Evolutionary conservation across 768 basidiomycete genomes (phyloP), one percentile per base, ranked within the genome.

Genomic region (Paxillus rubicundulus): DNA sequence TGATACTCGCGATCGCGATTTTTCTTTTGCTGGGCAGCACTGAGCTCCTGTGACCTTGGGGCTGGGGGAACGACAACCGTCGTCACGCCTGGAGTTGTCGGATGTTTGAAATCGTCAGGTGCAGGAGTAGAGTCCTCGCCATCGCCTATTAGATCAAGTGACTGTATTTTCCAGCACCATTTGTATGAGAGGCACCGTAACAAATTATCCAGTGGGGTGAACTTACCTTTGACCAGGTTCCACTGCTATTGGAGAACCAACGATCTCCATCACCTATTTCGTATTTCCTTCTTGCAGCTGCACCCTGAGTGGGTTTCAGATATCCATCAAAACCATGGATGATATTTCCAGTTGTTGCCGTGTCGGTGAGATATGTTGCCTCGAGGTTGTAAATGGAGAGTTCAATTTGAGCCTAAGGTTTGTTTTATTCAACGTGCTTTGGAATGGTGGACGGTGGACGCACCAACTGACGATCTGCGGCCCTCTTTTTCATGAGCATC

Each of bases 251-350:
- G 2, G 90, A 90, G 70, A 93, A 93, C 55, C 92, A 73, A 43
- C 91, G 78, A 63, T 93, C 91, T 12, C 79, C 72, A 51, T 92
- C 91, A 55, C 79, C 81, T 52, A 90, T 79, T 58, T 92, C 89
- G 58, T 85, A 82, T 63, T 84, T 85, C 64, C 86, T 78, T 60
- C 89, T 75, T 9, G 67, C 68, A 4, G 69, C 68, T 17, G 69
- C 68, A 7, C 79, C 82, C 9, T 79, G 75, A 1, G 79, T 79
- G 53, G 85, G 86, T 70, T 92, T 93, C 52, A 92, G 80, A 64
- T 92, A 93, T 38, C 85, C 84, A 49, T 92, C 91, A 57, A 92
- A 92, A 4, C 91, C 91, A 60, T 86, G 86, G 34, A 93, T 86
- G 48, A 93, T 92, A 59, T 93, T 92, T 28, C 91, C 91, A 16